phyloP scores from a whole-genome alignment of 768 basidiomycete species.

The Leccinellum luteum region DNA sequence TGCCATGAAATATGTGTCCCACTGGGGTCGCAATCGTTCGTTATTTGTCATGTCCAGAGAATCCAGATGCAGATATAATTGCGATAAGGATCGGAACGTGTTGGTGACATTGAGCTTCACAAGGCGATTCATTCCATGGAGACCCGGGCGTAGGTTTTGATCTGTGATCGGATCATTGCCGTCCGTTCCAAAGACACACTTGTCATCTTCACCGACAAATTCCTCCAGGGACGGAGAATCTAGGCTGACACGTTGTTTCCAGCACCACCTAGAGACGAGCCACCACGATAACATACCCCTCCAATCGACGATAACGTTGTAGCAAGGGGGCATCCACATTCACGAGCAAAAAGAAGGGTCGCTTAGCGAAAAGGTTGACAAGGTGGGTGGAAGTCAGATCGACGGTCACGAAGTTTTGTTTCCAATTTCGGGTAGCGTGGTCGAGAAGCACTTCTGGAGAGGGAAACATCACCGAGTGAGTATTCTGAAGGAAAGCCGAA shows the following conservation, averaged over 20 bases:
- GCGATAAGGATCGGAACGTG: conserved; percentile 51
- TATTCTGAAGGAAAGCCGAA: conserved; percentile 21
- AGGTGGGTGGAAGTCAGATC: conserved; percentile 56
- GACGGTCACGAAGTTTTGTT: conserved; percentile 73
- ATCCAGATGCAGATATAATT: conserved; percentile 63
- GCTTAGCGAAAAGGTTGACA: conserved; percentile 69
- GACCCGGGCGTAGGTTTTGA: conserved; percentile 5
- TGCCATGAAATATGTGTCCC: conserved; percentile 99
- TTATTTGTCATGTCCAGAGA: conserved; percentile 64
- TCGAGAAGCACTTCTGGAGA: conserved; percentile 57
- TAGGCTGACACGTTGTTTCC: conserved; percentile 16
- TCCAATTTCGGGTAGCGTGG: conserved; percentile 82
- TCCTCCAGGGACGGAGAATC: conserved; percentile 51
- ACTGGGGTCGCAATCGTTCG: conserved; percentile 79
- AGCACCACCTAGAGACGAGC: conserved; percentile 1
- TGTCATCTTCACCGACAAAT: conserved; percentile 76
- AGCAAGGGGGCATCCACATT: conserved; percentile 79
- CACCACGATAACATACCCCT: conserved; percentile 37
- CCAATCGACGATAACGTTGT: conserved; percentile 61
- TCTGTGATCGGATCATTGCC: conserved; percentile 20
- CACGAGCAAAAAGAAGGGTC: conserved; percentile 90
- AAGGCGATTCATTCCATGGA: conserved; percentile 38
- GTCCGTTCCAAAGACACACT: conserved; percentile 53
- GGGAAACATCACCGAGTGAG: conserved; percentile 34
- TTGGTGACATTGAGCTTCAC: conserved; percentile 65